Conservation (phyloP, 2,329 filamentous ascomycete species). For the Aspergillus sp. region DNA sequence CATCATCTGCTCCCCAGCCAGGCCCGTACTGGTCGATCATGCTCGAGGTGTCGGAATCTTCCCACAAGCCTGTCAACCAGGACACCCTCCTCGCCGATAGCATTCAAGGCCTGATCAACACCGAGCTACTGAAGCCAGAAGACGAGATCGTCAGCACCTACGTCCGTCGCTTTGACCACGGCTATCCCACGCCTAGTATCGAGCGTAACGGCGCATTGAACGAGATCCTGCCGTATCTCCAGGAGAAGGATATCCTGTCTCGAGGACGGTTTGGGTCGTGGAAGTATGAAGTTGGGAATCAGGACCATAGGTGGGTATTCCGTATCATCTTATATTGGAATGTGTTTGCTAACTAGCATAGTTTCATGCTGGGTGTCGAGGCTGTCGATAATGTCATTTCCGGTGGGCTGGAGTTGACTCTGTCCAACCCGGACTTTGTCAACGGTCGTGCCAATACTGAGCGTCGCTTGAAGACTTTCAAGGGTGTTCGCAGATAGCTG, state of each 20-base stretch:
- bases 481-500: neutral
- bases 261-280: slow-evolving; percentile 96
- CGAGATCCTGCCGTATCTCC: slow-evolving; percentile 86
- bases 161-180: slow-evolving; percentile 95
- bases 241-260: slow-evolving; percentile 87
- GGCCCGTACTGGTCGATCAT: slow-evolving; percentile 99
- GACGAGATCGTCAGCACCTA: slow-evolving; percentile 98
- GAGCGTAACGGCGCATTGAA: slow-evolving; percentile 94
- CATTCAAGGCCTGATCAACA: slow-evolving; percentile 96
- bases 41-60: slow-evolving; percentile 94
- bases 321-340: neutral
- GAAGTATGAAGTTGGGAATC: slow-evolving; percentile 96
- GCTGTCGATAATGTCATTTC: slow-evolving; percentile 85
- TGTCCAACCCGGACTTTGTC: slow-evolving; percentile 96
- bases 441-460: slow-evolving; percentile 64
- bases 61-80: slow-evolving; percentile 87
- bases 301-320: slow-evolving; percentile 67
- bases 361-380: slow-evolving; percentile 92
- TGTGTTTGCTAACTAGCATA: neutral
- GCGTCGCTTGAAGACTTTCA: slow-evolving; percentile 43
- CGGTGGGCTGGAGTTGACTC: slow-evolving; percentile 82
- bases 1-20: slow-evolving; percentile 66
- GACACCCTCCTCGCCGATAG: slow-evolving; percentile 80
- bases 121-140: slow-evolving; percentile 82
- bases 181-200: slow-evolving; percentile 90